Evolutionary conservation across 257 asterid species (phyloP).

Genomic region (Apocynum venetum): DNA sequence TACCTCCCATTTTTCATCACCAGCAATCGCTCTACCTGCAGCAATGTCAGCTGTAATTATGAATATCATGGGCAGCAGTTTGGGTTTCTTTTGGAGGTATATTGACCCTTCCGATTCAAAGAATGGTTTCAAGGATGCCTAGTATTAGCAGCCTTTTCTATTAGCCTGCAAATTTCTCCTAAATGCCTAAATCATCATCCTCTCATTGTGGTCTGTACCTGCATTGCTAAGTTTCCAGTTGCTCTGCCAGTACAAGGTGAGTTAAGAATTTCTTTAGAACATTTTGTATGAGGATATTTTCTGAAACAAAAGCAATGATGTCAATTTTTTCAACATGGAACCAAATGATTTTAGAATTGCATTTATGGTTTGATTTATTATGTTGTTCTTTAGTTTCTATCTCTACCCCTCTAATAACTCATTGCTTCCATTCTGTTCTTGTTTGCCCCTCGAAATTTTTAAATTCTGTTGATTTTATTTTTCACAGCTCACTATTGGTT

Average conservation of each 20-base stretch:
- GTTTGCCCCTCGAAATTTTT: too few relatives aligned
- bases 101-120: constrained; percentile 44
- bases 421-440: too few relatives aligned
- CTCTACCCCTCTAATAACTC: background rate
- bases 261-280: background rate
- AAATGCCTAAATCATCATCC: background rate
- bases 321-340: background rate
- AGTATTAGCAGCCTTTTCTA: background rate
- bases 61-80: constrained; percentile 90
- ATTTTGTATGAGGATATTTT: background rate
- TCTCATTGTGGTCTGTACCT: background rate
- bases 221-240: background rate
- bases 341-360: background rate
- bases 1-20: constrained; percentile 68
- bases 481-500: background rate
- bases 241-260: background rate
- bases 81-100: constrained; percentile 77
- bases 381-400: background rate
- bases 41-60: constrained; percentile 82
- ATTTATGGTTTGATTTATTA: background rate
- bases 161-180: too few relatives aligned
- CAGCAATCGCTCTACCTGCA: constrained; percentile 75
- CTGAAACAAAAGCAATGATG: background rate
- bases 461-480: background rate
- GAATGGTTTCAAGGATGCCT: constrained; percentile 11